Conservation (phyloP, 305 asterid species). For the Fraxinus paxiana region DNA sequence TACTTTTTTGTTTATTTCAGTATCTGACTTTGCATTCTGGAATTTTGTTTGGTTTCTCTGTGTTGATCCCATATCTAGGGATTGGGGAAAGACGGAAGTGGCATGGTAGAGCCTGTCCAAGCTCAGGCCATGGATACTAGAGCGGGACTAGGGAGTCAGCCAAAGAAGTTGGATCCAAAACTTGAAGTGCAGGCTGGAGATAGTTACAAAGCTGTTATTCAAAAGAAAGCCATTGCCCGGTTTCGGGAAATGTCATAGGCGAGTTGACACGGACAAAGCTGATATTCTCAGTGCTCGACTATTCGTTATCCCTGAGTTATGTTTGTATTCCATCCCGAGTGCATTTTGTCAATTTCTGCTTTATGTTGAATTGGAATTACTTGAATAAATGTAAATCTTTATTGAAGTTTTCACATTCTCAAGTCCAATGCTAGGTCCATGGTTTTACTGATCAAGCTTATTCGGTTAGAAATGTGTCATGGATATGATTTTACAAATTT, state of each 20-base stretch:
- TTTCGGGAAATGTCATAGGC: constrained; percentile 84
- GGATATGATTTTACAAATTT: background rate
- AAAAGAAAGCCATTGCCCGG: constrained; percentile 94
- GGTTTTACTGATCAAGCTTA: background rate
- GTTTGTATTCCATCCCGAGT: background rate
- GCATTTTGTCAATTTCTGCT: background rate
- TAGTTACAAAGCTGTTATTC: constrained; percentile 91
- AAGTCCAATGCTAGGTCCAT: background rate
- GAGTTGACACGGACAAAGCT: constrained; percentile 3
- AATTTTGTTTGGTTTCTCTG: constrained; percentile 35
- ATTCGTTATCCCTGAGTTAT: background rate
- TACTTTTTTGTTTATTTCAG: constrained; percentile 11
- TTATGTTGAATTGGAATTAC: background rate
- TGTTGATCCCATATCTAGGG: constrained; percentile 55
- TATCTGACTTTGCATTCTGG: background rate
- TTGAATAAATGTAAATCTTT: background rate
- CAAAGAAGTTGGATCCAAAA: constrained; percentile 75
- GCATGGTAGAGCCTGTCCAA: constrained; percentile 93
- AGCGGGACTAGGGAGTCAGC: constrained; percentile 88
- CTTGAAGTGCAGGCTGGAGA: constrained; percentile 97
- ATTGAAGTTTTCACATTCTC: background rate
- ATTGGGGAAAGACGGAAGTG: constrained; percentile 91
- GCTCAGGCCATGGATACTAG: constrained; percentile 66
- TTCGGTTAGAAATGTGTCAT: background rate
- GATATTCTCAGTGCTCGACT: background rate